Base-by-base conservation (phyloP, 2,329 filamentous ascomycete species). In the Teratosphaeria destructans region DNA sequence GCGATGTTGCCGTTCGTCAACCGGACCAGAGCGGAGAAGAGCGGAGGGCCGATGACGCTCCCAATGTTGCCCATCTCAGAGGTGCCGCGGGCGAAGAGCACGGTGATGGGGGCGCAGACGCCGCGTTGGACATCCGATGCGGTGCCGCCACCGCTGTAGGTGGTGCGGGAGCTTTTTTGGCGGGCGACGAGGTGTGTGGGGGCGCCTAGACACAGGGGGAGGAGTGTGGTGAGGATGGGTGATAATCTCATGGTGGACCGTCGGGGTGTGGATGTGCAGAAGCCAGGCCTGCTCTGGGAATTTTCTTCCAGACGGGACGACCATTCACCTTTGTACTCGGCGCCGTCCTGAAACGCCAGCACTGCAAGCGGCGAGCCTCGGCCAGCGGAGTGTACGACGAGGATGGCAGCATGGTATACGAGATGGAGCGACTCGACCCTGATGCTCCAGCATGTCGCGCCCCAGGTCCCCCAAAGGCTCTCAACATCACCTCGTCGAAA, bases 21-120 rank as follows among this genome's bases (percentile, higher is more conserved):
- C 3, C 65, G 52, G 8, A 72, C 72, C 1, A 84, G 67, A 1
- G 76, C 75, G 35, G 75, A 70, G 61, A 80, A 78, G 63, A 83
- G 78, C 1, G 78, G 76, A 1, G 81, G 81, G 0, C 81, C 81
- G 2, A 77, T 74, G 5, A 78, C 61, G 32, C 66, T 67, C 26
- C 81, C 81, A 55, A 84, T 77, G 64, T 82, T 83, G 52, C 80
- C 80, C 0, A 62, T 35, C 68, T 83, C 80, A 4, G 75, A 77
- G 5, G 81, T 82, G 7, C 82, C 81, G 16, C 81, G 77, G n/a
- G 81, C 81, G 64, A 81, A 84, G 64, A 84, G 78, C 57, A 84
- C 69, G 7, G 80, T 83, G 61, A 81, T 74, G 35, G 73, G 67
- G 39, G 76, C 77, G 69, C 78, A 80, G 54, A 61, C 56, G 49